phyloP scores from a whole-genome alignment of 352 stramenopile species.

The Phytophthora tentaculata region DNA sequence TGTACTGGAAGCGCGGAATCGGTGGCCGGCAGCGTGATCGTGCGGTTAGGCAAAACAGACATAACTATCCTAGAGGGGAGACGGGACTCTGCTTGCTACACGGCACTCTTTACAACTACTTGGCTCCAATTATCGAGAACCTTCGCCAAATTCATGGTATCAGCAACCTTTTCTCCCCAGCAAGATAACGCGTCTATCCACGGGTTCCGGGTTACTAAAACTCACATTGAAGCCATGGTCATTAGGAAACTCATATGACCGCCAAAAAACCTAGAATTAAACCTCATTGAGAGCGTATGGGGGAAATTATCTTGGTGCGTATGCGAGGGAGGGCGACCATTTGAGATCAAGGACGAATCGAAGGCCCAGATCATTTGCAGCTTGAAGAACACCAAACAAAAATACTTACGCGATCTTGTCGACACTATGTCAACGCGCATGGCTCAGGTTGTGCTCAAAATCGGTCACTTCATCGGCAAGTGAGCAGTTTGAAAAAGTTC shows the following conservation, averaged over 20 bases:
- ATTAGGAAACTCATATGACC: background rate
- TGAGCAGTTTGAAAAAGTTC: no score
- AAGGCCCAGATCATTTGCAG: no score
- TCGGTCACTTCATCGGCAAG: no score
- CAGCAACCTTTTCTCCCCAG: background rate
- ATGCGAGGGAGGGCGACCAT: background rate
- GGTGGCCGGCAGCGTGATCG: background rate
- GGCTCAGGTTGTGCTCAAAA: no score
- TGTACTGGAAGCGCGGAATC: background rate
- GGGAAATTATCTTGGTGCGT: background rate
- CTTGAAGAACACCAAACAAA: no score
- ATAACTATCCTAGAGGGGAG: background rate
- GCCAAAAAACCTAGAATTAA: background rate
- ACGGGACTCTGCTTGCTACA: background rate
- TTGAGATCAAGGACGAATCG: no score
- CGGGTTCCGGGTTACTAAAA: background rate
- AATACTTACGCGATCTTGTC: no score
- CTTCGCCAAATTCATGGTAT: background rate
- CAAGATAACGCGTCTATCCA: background rate
- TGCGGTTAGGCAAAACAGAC: background rate
- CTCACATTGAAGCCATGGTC: background rate
- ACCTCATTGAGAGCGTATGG: background rate
- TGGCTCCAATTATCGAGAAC: background rate
- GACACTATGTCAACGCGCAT: no score
- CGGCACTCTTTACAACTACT: background rate